Evolutionary conservation across 2,329 filamentous ascomycete genomes (phyloP).

Genomic region (Cladosporium sp.): DNA sequence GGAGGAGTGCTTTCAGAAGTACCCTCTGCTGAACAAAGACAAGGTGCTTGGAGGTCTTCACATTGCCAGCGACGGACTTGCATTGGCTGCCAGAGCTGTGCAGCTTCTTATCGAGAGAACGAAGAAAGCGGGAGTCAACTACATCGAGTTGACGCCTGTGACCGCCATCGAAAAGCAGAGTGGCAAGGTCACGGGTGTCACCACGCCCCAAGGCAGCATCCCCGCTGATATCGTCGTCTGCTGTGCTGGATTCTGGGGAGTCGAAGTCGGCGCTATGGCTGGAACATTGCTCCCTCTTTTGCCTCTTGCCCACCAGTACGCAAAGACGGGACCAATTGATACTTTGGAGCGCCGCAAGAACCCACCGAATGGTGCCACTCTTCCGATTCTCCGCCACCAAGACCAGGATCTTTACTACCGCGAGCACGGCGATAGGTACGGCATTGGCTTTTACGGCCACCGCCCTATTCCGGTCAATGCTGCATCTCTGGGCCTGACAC

Average conservation of each 20-base stretch:
- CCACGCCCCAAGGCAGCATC: constrained; percentile 46
- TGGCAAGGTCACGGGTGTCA: constrained; percentile 54
- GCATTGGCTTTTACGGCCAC: constrained; percentile 63
- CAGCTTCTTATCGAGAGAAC: constrained; percentile 59
- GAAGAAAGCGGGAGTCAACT: constrained; percentile 53
- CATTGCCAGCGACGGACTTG: constrained; percentile 59
- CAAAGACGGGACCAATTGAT: constrained; percentile 55
- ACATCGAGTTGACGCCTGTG: constrained; percentile 54
- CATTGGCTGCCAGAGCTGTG: constrained; percentile 57
- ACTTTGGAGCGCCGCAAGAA: constrained; percentile 40
- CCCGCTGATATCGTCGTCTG: constrained; percentile 59
- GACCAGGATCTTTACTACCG: constrained; percentile 63
- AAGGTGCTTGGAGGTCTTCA: constrained; percentile 56
- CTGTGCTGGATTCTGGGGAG: constrained; percentile 64
- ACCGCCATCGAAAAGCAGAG: constrained; percentile 51
- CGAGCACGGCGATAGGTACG: constrained; percentile 59
- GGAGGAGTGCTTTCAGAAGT: constrained; percentile 51
- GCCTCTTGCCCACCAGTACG: constrained; percentile 61
- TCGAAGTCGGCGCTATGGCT: constrained; percentile 60
- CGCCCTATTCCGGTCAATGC: constrained; percentile 58
- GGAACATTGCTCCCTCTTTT: constrained; percentile 55
- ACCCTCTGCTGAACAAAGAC: constrained; percentile 52
- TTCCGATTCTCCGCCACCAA: constrained; percentile 60
- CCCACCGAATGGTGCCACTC: constrained; percentile 46
- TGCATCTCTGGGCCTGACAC: constrained; percentile 50